phyloP scores from a whole-genome alignment of 305 asterid species.

The Fraxinus velutina region DNA sequence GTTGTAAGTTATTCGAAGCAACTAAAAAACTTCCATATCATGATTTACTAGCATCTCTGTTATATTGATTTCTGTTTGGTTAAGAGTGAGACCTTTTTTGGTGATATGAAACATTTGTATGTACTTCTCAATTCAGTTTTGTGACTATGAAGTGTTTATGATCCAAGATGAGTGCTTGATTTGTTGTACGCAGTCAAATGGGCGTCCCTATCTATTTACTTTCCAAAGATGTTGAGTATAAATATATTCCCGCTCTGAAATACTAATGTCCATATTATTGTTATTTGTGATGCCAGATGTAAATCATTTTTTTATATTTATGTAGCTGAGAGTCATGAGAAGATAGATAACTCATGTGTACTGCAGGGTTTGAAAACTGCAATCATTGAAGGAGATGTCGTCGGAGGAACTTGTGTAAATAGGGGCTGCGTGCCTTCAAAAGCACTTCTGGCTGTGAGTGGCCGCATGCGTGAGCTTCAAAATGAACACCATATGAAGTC shows the following conservation, averaged over 20 bases:
- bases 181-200: background rate
- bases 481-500: conserved; percentile 82
- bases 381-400: conserved; percentile 78
- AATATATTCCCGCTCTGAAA: background rate
- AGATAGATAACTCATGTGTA: conserved; percentile 6
- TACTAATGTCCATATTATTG: conserved; percentile 10
- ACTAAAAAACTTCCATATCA: background rate
- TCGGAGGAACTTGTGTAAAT: conserved; percentile 91
- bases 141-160: background rate
- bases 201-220: background rate
- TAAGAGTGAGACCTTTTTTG: conserved; percentile 4
- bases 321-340: conserved; percentile 15
- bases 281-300: conserved; percentile 2
- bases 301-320: conserved; percentile 10
- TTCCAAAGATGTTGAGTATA: background rate
- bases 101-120: background rate
- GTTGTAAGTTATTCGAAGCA: background rate
- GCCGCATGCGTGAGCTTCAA: conserved; percentile 91
- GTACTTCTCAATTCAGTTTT: background rate
- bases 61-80: conserved; percentile 7
- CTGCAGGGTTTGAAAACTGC: conserved; percentile 87
- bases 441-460: conserved; percentile 95
- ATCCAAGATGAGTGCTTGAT: background rate
- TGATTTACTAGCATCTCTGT: conserved; percentile 10
- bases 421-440: conserved; percentile 93